Percentiles rank a stretch among this genome's conserved stretches.
Conservation (phyloP, 2,329 filamentous ascomycete genomes). For the Lizonia empirigonia region DNA sequence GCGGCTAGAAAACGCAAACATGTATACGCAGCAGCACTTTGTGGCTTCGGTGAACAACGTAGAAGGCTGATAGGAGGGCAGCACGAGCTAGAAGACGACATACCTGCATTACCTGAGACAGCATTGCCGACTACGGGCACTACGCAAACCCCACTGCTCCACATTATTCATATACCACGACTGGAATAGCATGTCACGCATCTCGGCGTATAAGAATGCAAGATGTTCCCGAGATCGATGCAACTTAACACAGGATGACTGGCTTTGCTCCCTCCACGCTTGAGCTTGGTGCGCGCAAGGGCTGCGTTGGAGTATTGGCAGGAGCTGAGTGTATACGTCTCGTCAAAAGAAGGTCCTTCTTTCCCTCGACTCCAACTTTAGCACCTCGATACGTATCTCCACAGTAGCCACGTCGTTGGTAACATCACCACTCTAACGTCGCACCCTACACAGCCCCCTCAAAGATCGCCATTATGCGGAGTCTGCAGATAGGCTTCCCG, state of each 20-base stretch:
- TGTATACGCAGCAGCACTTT: neutral
- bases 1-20: slow-evolving; percentile 17
- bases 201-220: slow-evolving; percentile 7
- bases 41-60: slow-evolving; percentile 12
- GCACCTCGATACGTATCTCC: neutral
- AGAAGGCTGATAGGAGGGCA: slow-evolving; percentile 15
- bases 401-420: slow-evolving; percentile 7
- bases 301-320: slow-evolving; percentile 3
- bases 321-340: neutral
- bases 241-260: slow-evolving; percentile 5
- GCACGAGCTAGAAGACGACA: slow-evolving; percentile 19
- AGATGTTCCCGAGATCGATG: slow-evolving; percentile 19
- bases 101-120: slow-evolving; percentile 8
- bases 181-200: slow-evolving; percentile 15
- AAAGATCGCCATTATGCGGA: slow-evolving; percentile 3
- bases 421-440: neutral
- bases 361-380: neutral
- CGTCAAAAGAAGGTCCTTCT: neutral
- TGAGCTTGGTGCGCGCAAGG: slow-evolving; percentile 1
- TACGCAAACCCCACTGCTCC: slow-evolving; percentile 6
- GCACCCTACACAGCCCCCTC: neutral
- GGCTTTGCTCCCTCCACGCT: slow-evolving; percentile 5
- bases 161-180: slow-evolving; percentile 1
- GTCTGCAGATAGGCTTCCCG: slow-evolving; percentile 11
- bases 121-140: slow-evolving; percentile 9